These are phyloP conservation scores for Lippia alba DNA, from an alignment of 305 asterid species.

Conservation along the genomic window DNA sequence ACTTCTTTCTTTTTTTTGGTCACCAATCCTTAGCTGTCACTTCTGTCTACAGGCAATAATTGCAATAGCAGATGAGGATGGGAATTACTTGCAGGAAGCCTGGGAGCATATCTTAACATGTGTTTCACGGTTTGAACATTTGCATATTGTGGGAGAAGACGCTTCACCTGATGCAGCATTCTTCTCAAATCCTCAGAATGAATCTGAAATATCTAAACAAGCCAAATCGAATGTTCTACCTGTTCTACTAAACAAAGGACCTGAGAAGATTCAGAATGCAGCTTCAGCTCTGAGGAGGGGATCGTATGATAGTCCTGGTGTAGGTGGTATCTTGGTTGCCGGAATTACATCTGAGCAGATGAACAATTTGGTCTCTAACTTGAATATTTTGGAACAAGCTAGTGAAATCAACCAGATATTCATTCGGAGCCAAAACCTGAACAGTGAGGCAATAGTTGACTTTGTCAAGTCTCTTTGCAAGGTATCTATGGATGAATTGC, in stretches of 20 bases:
- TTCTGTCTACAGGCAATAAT: constrained; percentile 64
- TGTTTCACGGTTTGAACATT: constrained; percentile 96
- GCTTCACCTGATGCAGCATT: constrained; percentile 98
- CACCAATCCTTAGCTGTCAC: constrained; percentile 32
- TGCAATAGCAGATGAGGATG: constrained; percentile 94
- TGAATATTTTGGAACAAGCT: constrained; percentile 97
- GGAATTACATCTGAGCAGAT: constrained; percentile 91
- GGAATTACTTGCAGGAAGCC: constrained; percentile 93
- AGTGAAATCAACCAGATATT: constrained; percentile 93
- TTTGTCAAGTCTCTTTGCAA: constrained; percentile 99
- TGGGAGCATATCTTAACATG: constrained; percentile 99
- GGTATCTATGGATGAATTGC: constrained; percentile 96
- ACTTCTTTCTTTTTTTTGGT: constrained; percentile 2
- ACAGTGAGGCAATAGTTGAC: constrained; percentile 99
- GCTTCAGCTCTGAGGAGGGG: constrained; percentile 89
- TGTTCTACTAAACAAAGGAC: constrained; percentile 82
- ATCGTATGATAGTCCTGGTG: constrained; percentile 95
- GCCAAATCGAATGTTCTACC: constrained; percentile 83
- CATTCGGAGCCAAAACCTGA: constrained; percentile 88
- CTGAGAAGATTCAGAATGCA: constrained; percentile 86
- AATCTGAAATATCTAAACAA: constrained; percentile 80
- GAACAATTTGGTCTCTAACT: constrained; percentile 86
- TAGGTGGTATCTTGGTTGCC: constrained; percentile 84
- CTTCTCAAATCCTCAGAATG: constrained; percentile 86
- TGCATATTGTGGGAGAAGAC: constrained; percentile 98